Conservation (phyloP, 78 protist species). For the Guillardia theta region DNA sequence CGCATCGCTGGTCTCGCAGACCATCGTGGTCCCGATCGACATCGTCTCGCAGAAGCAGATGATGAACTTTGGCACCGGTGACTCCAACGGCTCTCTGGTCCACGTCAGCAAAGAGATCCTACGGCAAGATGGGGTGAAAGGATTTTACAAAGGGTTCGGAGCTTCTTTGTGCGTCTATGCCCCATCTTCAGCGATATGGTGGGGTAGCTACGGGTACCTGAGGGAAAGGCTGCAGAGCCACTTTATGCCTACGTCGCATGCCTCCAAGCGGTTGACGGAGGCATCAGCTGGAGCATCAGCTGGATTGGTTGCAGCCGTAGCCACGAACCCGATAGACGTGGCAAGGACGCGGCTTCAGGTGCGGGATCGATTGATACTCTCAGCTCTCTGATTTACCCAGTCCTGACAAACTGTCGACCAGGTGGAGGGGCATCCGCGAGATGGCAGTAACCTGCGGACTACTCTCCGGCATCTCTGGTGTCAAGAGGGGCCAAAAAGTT, state of each 20-base stretch:
- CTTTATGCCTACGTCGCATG: neutral
- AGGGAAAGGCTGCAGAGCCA: neutral
- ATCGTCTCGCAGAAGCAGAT: neutral
- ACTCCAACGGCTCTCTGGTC: neutral
- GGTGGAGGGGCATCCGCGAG: neutral
- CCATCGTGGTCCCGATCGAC: neutral
- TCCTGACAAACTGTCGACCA: no score
- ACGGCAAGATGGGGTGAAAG: neutral
- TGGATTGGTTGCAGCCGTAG: neutral
- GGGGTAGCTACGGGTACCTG: neutral
- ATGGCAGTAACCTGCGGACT: neutral
- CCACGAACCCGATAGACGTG: neutral
- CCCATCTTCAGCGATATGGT: neutral
- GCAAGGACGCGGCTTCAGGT: constrained; percentile 12
- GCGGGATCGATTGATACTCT: no score
- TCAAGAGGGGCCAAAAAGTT: neutral
- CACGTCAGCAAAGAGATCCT: neutral
- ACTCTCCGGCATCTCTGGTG: neutral
- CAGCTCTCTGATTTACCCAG: no score
- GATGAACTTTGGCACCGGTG: neutral
- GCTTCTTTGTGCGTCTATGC: neutral
- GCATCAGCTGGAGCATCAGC: neutral
- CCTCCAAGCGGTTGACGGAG: neutral
- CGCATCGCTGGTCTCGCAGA: neutral
- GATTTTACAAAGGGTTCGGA: neutral